These are phyloP conservation scores for Nicotiana attenuata DNA, from an alignment of 257 asterid species.

Conservation along the genomic window DNA sequence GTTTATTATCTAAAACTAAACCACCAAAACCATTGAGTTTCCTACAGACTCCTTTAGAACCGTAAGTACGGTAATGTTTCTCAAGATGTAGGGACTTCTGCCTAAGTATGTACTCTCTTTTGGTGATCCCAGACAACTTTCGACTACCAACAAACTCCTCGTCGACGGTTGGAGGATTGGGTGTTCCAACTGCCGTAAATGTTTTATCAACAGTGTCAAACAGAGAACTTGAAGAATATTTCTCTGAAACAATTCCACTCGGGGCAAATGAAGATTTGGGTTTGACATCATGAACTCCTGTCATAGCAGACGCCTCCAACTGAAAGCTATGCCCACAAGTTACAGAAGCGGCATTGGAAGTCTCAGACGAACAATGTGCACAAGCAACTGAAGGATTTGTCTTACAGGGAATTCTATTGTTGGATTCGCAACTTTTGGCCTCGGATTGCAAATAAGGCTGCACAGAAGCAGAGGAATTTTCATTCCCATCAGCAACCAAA, in stretches of 20 bases:
- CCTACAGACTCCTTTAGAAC: constrained; percentile 63
- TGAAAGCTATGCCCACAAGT: constrained; percentile 41
- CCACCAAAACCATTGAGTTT: constrained; percentile 57
- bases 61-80: constrained; percentile 56
- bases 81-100: constrained; percentile 74
- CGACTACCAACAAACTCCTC: constrained; percentile 62
- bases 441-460: constrained; percentile 35
- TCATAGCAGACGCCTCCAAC: constrained; percentile 36
- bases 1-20: constrained; percentile 71
- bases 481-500: constrained; percentile 36
- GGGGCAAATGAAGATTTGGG: constrained; percentile 29
- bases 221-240: constrained; percentile 33
- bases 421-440: constrained; percentile 38
- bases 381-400: constrained; percentile 34
- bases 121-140: constrained; percentile 65
- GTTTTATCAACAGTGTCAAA: constrained; percentile 39
- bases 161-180: constrained; percentile 37
- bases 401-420: constrained; percentile 34
- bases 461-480: constrained; percentile 31
- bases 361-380: constrained; percentile 38
- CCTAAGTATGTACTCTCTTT: constrained; percentile 65
- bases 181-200: constrained; percentile 45
- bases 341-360: constrained; percentile 25
- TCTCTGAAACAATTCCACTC: constrained; percentile 36
- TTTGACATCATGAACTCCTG: constrained; percentile 27